Evolutionary conservation across 164 flowering plant genomes (phyloP), one percentile per base, ranked within the genome.

Genomic region (Umbilicus rupestris): DNA sequence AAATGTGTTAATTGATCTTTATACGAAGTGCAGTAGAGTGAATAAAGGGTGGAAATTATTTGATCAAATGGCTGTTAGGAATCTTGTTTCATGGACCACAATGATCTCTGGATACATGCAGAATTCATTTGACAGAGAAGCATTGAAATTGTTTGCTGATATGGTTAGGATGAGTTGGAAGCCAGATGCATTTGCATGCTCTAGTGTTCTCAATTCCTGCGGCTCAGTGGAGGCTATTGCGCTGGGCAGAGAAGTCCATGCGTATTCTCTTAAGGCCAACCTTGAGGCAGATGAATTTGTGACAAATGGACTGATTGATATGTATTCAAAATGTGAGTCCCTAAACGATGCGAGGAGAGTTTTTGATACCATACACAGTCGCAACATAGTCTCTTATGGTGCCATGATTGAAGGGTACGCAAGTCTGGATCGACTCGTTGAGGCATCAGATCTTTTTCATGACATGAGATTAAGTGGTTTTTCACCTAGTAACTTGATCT

Each of bases 361-460:
- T 68, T 84, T 89, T 63, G 81, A 85, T 75, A 20, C 3, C 50
- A 69, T 75, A 70, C 64, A 7, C 29, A 74, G 68, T 39, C 75
- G 44, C 44, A 72, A 78, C 76, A 81, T 82, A 44, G 64, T 87
- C 44, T 85, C 86, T 59, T 87, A 79, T 67, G 85, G 85, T 82
- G 88, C 96, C 63, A 83, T 89, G 84, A 84, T 89, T 62, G 92
- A 87, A 74, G 96, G 90, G 26, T 85, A 87, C 74, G 80, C 84
- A 15, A 78, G 78, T 58, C 75, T 64, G 47, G 79, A 70, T 50
- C 73, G 62, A 66, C 69, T 85, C 28, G 50, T 19, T 37, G 87
- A 84, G 67, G 83, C 84, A 12, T 33, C 87, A 65, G 72, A 74
- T 65, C 77, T 89, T 42, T 87, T 89, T 60, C 73, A 28, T 46